Conservation (phyloP, 768 basidiomycete species). For the Lactarius pseudohatsudake region DNA sequence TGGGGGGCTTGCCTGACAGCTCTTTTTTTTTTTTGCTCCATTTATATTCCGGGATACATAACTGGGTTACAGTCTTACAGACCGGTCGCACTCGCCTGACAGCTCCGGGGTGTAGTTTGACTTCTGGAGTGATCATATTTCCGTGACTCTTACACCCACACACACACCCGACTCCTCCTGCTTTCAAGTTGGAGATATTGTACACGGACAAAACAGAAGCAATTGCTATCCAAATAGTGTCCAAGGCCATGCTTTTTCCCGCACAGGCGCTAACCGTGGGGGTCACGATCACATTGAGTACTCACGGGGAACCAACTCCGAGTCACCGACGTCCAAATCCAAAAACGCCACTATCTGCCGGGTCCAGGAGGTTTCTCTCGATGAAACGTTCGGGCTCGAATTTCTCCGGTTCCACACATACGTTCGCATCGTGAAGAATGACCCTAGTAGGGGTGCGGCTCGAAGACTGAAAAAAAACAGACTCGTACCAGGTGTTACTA, state of each 20-base stretch:
- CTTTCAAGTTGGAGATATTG: conserved; percentile 12
- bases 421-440: conserved; percentile 27
- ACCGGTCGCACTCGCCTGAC: not conserved
- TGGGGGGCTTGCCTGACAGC: conserved; percentile 10
- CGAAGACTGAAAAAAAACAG: not conserved
- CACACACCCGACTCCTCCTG: no score
- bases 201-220: conserved; percentile 26
- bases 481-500: conserved; percentile 25
- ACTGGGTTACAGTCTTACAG: no score
- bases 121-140: conserved; percentile 22
- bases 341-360: conserved; percentile 24
- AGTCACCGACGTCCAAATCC: conserved; percentile 30
- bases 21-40: no score
- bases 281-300: not conserved
- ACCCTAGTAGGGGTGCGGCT: conserved; percentile 23
- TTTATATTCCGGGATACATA: no score
- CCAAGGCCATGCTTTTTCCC: conserved; percentile 26
- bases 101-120: conserved; percentile 18
- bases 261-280: conserved; percentile 18
- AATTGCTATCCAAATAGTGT: conserved; percentile 29
- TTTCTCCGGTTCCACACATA: conserved; percentile 26
- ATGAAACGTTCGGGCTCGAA: conserved; percentile 31
- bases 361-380: conserved; percentile 15
- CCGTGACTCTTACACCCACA: conserved; percentile 1
- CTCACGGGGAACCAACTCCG: not conserved